phyloP scores from a whole-genome alignment of 176 grass and related monocot genomes.

The Lolium rigidum region DNA sequence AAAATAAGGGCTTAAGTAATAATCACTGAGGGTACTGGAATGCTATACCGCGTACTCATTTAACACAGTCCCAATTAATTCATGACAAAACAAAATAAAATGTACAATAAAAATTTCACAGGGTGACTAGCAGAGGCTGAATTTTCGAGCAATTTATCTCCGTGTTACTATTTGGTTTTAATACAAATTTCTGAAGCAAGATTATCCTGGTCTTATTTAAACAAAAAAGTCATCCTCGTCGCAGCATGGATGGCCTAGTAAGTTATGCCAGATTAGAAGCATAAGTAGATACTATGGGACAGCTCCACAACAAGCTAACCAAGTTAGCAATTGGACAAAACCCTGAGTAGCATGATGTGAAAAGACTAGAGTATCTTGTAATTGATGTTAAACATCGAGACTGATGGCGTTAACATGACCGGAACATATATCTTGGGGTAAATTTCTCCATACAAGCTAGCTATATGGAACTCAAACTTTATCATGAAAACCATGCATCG shows the following conservation, averaged over 20 bases:
- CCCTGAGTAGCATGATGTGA: not conserved
- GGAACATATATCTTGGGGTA: not conserved
- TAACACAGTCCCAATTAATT: not conserved
- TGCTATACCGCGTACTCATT: not conserved
- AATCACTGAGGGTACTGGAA: not conserved
- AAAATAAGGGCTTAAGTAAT: not conserved
- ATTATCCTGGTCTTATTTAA: not conserved
- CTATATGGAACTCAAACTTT: too few species aligned
- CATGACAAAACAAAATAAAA: not conserved
- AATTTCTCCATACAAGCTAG: too few species aligned
- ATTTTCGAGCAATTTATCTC: not conserved
- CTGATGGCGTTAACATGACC: too few species aligned
- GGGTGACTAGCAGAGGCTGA: not conserved
- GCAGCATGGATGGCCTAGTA: not conserved
- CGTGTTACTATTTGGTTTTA: not conserved
- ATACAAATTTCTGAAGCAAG: constrained; percentile 5
- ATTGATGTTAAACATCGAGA: not conserved
- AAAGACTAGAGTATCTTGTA: not conserved
- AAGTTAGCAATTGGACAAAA: not conserved
- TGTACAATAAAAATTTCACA: not conserved
- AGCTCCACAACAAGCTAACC: not conserved
- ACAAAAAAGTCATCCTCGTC: not conserved
- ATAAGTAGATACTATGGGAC: not conserved
- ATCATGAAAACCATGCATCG: not conserved
- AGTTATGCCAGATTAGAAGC: not conserved